A percentile compares a stretch with the other conserved stretches of the same genome.
These are phyloP conservation scores for Bidens hawaiensis DNA, from an alignment of 140 eudicot species.

Conservation along the genomic window DNA sequence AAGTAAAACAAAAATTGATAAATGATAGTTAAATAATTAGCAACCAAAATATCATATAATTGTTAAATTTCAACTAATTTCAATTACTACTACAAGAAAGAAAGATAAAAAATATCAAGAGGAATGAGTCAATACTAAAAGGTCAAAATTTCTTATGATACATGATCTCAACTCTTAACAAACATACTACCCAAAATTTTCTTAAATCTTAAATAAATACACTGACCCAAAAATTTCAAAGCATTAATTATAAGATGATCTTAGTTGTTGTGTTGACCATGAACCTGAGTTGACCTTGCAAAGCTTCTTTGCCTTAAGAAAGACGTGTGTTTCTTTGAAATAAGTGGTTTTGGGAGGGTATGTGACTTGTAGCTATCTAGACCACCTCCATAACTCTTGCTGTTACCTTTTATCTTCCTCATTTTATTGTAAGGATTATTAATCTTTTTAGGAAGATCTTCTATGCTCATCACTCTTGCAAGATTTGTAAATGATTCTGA, in stretches of 20 bases:
- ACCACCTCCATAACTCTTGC: slow-evolving; percentile 55
- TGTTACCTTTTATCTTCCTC: slow-evolving; percentile 41
- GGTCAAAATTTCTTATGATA: neutral
- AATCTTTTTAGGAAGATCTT: slow-evolving; percentile 77
- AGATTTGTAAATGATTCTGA: slow-evolving; percentile 80
- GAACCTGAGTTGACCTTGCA: slow-evolving; percentile 14
- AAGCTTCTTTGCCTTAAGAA: slow-evolving; percentile 34
- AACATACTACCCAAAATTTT: slow-evolving; percentile 7
- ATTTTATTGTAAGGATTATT: slow-evolving; percentile 33
- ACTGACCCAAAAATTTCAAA: neutral
- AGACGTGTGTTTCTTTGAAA: slow-evolving; percentile 47
- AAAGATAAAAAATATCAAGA: no score
- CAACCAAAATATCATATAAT: no score
- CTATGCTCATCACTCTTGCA: slow-evolving; percentile 68
- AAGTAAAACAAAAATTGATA: no score
- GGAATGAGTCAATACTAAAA: no score
- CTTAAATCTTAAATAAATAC: neutral
- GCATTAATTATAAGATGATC: no score
- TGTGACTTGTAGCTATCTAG: slow-evolving; percentile 41
- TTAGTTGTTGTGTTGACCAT: slow-evolving; percentile 28
- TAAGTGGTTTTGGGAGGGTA: slow-evolving; percentile 56
- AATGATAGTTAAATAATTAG: no score
- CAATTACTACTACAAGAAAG: no score
- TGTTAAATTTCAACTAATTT: no score
- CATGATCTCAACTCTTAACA: slow-evolving; percentile 21